A percentile compares a stretch with the other conserved stretches of the same genome.
Evolutionary conservation across 768 basidiomycete genomes (phyloP).

Genomic region (Amyloporia xantha): DNA sequence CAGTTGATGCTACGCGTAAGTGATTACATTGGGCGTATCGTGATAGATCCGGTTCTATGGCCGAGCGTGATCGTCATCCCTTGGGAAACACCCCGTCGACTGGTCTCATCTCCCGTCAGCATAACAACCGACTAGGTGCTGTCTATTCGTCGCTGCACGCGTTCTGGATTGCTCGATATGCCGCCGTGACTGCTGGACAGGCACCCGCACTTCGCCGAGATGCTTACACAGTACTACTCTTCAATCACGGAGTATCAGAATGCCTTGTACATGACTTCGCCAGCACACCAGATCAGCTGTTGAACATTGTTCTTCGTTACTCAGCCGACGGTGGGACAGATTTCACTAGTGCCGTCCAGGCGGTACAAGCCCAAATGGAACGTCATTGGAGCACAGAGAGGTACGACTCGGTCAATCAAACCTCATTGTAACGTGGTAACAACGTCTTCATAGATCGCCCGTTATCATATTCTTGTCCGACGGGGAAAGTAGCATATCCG

Average conservation of each 20-base stretch:
- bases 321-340: slow-evolving; percentile 34
- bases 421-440: neutral
- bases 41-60: slow-evolving; percentile 50
- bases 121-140: slow-evolving; percentile 49
- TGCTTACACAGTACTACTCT: slow-evolving; percentile 50
- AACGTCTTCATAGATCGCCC: slow-evolving; percentile 11
- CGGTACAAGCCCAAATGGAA: slow-evolving; percentile 34
- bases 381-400: slow-evolving; percentile 44
- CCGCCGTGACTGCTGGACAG: slow-evolving; percentile 23
- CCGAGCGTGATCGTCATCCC: slow-evolving; percentile 33
- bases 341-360: slow-evolving; percentile 34
- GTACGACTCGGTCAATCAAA: slow-evolving; percentile 19
- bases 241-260: slow-evolving; percentile 22
- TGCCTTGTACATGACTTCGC: slow-evolving; percentile 40
- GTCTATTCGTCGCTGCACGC: slow-evolving; percentile 48
- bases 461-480: slow-evolving; percentile 54
- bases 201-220: slow-evolving; percentile 34
- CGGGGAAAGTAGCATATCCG: slow-evolving; percentile 37
- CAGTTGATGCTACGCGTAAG: neutral
- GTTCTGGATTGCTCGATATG: slow-evolving; percentile 50
- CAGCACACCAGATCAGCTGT: slow-evolving; percentile 38
- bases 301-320: slow-evolving; percentile 31
- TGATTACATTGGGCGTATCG: neutral
- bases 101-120: slow-evolving; percentile 27
- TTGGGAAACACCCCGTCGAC: slow-evolving; percentile 37